phyloP scores from a whole-genome alignment of 2,329 filamentous ascomycete species.

The Fusarium heterosporum region DNA sequence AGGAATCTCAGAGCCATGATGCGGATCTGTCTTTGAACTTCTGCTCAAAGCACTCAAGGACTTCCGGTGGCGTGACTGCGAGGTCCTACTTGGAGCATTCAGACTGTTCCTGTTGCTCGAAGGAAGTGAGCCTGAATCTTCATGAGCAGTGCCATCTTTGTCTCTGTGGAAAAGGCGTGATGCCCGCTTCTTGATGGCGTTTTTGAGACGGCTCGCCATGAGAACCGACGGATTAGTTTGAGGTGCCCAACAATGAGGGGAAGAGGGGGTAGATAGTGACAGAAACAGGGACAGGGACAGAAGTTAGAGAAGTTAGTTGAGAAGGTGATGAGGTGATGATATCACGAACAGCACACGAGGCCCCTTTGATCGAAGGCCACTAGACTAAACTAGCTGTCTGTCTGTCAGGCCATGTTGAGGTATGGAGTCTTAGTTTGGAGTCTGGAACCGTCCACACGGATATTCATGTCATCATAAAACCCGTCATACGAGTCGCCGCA shows the following conservation, averaged over 20 bases:
- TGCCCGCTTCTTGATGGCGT: slow-evolving; percentile 36
- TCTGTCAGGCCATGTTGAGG: background rate
- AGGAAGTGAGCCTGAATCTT: background rate
- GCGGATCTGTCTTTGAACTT: slow-evolving; percentile 16
- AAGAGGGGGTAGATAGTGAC: background rate
- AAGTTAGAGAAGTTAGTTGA: background rate
- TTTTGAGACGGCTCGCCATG: slow-evolving; percentile 35
- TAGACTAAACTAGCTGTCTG: background rate
- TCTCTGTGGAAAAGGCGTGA: slow-evolving; percentile 30
- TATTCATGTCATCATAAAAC: slow-evolving; percentile 9
- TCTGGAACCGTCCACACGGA: background rate
- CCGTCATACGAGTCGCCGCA: background rate
- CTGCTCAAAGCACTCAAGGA: slow-evolving; percentile 24
- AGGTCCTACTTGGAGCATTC: background rate
- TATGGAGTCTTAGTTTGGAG: too few species aligned
- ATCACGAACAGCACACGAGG: background rate
- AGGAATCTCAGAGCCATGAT: background rate
- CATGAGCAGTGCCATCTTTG: background rate
- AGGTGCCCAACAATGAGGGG: background rate
- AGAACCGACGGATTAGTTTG: slow-evolving; percentile 1
- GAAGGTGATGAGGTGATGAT: slow-evolving; percentile 19
- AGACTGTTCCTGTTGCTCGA: slow-evolving; percentile 5
- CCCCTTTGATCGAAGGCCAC: background rate
- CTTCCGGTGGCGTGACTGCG: slow-evolving; percentile 19
- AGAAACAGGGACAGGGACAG: background rate